Base-by-base conservation (phyloP, 225 moss, liverwort and hornwort species). In the Anthoceros angustus region DNA sequence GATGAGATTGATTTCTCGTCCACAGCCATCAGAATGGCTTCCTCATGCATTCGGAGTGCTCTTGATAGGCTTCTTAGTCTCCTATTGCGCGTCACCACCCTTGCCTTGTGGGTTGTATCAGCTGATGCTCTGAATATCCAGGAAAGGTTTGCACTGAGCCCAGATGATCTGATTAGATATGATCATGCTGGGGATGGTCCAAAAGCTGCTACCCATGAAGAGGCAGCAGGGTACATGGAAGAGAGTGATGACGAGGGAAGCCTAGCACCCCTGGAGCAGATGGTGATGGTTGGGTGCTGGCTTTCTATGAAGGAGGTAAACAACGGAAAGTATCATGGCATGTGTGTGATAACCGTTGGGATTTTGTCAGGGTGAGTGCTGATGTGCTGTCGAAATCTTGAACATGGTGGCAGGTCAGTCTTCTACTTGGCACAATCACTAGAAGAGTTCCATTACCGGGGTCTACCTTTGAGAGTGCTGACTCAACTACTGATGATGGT, bases 211-310 rank as follows among this genome's bases (percentile, higher is more conserved):
- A 72, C 12, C 25, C 73, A 70, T 77, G 75, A 63, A 32, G 66
- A 73, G 63, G 55, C 70, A 40, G 78, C 80, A 65, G 89, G 32
- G 32, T 32, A 83, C 39, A 85, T 80, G 42, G 74, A 78, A 42
- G 84, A 74, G 14, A 77, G 80, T 61, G 86, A 79, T 50, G 65
- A 72, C 70, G 87, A 73, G 64, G 91, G 83, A 45, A 82, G 77
- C 49, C 85, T 89, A 61, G 92, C 98, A 61, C 92, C 98, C 67
- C 82, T 81, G 62, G 98, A 98, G 83, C 98, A 98, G 70, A 87
- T 87, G 78, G 89, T 98, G 38, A 98, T 98, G 98, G 98, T 98
- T 69, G 98, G 98, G 21, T 98, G 98, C 73, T 98, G 98, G 98
- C 86, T 98, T 26, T 98, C 98, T 21, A 91, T 92, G 80, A 98